A percentile compares a stretch with the other conserved stretches of the same genome.
These are phyloP conservation scores for Geopyxis carbonaria DNA, from an alignment of 495 filamentous ascomycete genomes.

Conservation along the genomic window DNA sequence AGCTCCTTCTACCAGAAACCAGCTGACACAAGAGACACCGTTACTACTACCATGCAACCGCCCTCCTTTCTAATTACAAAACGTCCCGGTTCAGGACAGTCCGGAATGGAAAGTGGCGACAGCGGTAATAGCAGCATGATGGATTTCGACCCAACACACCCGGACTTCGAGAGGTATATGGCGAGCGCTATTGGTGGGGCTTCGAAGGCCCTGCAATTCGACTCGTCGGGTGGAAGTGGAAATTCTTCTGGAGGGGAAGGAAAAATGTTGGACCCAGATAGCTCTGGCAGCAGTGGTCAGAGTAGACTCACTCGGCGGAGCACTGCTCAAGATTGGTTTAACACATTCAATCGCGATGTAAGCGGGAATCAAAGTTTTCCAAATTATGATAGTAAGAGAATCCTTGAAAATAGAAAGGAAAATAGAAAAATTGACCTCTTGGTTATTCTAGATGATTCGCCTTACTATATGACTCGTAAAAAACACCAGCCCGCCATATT, in stretches of 20 bases:
- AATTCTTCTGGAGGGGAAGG: conserved; percentile 4
- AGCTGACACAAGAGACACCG: no score
- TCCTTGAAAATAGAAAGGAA: no score
- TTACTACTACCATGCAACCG: no score
- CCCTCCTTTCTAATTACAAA: no score
- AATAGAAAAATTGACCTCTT: no score
- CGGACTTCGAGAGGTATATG: no score
- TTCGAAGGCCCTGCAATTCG: conserved; percentile 2
- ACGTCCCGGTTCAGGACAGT: no score
- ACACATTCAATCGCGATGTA: conserved; percentile 20
- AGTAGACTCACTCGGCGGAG: conserved; percentile 9
- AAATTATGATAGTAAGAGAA: conserved; percentile 21
- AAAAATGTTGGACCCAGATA: not conserved
- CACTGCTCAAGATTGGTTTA: conserved; percentile 25
- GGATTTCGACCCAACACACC: no score
- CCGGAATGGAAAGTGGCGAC: no score
- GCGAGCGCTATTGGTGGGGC: no score
- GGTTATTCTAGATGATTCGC: conserved; percentile 25
- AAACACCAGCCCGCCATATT: conserved; percentile 4
- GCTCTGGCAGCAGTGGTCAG: conserved; percentile 4
- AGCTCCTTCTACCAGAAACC: no score
- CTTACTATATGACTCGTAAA: conserved; percentile 19
- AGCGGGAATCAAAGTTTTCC: conserved; percentile 19
- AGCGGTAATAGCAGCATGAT: no score
- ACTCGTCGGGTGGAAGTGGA: conserved; percentile 7